Percentiles rank a stretch among this genome's conserved stretches.
Conservation (phyloP, 805 yeast genomes). For the Myxozyma vanderwaltii region DNA sequence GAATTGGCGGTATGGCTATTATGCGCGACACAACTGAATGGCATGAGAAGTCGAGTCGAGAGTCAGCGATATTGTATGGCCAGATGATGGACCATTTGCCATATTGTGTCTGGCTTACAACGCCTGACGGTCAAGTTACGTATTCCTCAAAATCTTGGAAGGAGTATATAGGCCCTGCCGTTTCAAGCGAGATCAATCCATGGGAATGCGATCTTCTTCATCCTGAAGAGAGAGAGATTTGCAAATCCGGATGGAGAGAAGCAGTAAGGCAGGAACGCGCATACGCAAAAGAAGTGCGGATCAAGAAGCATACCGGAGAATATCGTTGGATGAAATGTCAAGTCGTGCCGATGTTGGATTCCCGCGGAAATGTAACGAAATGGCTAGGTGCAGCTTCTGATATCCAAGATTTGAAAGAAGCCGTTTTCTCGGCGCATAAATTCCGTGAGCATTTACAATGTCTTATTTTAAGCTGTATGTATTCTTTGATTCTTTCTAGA, state of each 20-base stretch:
- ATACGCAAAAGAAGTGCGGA: background rate
- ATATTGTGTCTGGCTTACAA: constrained; percentile 2
- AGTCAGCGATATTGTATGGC: background rate
- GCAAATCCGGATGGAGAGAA: background rate
- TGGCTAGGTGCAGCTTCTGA: constrained; percentile 11
- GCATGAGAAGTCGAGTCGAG: constrained; percentile 7
- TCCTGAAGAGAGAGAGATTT: background rate
- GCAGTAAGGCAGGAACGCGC: background rate
- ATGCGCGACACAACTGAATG: constrained; percentile 12
- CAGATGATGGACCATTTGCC: constrained; percentile 13
- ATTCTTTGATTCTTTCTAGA: background rate
- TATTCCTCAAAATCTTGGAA: constrained; percentile 9
- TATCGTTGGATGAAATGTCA: constrained; percentile 9
- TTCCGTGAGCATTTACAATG: constrained; percentile 17
- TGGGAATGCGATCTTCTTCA: background rate
- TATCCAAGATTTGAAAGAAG: constrained; percentile 10
- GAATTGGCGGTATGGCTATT: constrained; percentile 7
- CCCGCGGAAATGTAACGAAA: background rate
- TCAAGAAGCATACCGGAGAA: constrained; percentile 2
- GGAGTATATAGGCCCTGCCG: background rate
- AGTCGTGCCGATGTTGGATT: constrained; percentile 8
- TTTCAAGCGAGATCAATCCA: background rate
- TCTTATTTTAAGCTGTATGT: constrained; percentile 12
- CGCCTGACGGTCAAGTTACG: background rate
- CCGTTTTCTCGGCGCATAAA: constrained; percentile 2